Evolutionary conservation across 2,329 filamentous ascomycete genomes (phyloP), one percentile per base, ranked within the genome.

Genomic region (Arthrobotrys iridis): DNA sequence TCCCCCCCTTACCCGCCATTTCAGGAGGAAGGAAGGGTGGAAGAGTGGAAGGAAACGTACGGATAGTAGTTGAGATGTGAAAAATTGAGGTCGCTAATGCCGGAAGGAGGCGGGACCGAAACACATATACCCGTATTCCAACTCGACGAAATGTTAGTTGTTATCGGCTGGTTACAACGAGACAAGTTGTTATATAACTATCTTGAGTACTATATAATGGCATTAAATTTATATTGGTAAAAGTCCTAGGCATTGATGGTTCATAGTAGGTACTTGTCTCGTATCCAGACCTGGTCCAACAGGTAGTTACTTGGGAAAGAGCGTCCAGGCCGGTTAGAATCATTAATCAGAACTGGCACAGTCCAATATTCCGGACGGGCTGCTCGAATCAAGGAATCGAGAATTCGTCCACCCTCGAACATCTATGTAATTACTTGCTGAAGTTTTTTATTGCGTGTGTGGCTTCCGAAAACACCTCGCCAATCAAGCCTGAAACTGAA

Each of bases 381-480:
- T 28, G 50, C n/a, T n/a, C n/a, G n/a, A n/a, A n/a, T n/a, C n/a
- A n/a, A n/a, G n/a, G n/a, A n/a, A n/a, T 55, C 50, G 35, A 55
- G 50, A 55, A 55, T 55, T 55, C 24, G 30, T 55, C 50, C 30
- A n/a, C 11, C 6, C 22, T n/a, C 50, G 50, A 55, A 55, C 28
- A 24, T n/a, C n/a, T n/a, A n/a, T n/a, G n/a, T n/a, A n/a, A n/a
- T n/a, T n/a, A n/a, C n/a, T n/a, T n/a, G n/a, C n/a, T n/a, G n/a
- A n/a, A n/a, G n/a, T n/a, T n/a, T n/a, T n/a, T n/a, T n/a, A 24
- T 48, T 48, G 50, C 28, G 13, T 45, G 40, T 37, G 37, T 67
- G 63, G 63, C 50, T 67, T 40, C 40, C 11, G 24, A 8, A 10
- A 20, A 35, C 26, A 20, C n/a, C 35, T 67, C 63, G 63, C 63